A percentile compares a stretch with the other conserved stretches of the same genome.
These are phyloP conservation scores for Vachellia pachyceras DNA, from an alignment of 306 rosid species.

Conservation along the genomic window DNA sequence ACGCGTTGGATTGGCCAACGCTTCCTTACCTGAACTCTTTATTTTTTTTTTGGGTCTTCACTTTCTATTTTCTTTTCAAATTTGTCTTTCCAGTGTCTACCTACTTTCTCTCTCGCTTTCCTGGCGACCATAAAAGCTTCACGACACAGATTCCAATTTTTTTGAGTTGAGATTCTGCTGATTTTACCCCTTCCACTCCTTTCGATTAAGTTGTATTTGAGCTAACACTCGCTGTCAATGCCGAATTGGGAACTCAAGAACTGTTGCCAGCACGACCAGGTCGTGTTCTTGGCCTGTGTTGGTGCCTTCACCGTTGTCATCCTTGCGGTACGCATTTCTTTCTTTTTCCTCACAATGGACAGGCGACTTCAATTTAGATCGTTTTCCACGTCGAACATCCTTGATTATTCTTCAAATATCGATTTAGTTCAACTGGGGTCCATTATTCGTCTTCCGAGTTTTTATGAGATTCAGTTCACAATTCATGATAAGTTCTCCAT, in stretches of 20 bases:
- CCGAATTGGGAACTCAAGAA: conserved; percentile 87
- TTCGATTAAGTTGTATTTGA: conserved; percentile 8
- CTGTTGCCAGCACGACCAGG: conserved; percentile 84
- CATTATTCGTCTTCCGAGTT: not conserved
- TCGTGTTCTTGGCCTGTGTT: conserved; percentile 61
- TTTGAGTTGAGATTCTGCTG: not conserved
- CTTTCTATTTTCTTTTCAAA: not conserved
- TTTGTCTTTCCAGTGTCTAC: not conserved
- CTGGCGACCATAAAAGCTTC: not conserved
- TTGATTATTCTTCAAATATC: not conserved
- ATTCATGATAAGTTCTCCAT: not conserved
- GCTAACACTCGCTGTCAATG: conserved; percentile 45
- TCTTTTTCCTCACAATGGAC: conserved; percentile 18
- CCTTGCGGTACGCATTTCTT: conserved; percentile 57
- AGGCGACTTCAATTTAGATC: not conserved
- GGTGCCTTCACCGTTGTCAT: conserved; percentile 75
- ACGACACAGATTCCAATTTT: not conserved
- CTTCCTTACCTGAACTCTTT: too few relatives aligned
- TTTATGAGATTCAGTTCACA: not conserved
- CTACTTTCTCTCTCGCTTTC: not conserved
- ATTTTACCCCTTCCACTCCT: not conserved
- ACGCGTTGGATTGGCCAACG: conserved; percentile 13
- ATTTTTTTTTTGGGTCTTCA: not conserved
- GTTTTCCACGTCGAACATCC: not conserved
- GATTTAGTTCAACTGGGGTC: not conserved